Conservation (phyloP, 2,329 filamentous ascomycete genomes). For the Trichoderma sp. region DNA sequence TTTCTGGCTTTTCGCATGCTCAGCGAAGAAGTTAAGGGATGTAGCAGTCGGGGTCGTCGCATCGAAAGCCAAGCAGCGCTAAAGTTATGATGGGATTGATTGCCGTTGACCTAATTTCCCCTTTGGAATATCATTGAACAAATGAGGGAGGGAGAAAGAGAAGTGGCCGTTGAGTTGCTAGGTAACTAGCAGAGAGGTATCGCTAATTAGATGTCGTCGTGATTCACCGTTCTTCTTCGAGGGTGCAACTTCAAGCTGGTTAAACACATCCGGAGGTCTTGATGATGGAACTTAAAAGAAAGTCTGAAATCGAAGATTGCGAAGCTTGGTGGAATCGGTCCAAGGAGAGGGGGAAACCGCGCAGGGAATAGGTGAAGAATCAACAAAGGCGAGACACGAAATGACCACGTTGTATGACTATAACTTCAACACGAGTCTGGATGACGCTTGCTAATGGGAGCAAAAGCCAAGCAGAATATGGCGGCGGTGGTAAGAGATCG, state of each 20-base stretch:
- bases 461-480: neutral
- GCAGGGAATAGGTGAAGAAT: neutral
- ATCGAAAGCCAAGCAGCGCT: slow-evolving; percentile 6
- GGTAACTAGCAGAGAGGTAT: neutral
- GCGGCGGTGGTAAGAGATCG: neutral
- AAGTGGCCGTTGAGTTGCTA: neutral
- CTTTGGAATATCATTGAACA: neutral
- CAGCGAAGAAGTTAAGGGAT: neutral
- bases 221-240: neutral
- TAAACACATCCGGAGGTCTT: neutral
- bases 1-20: slow-evolving; percentile 16
- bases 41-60: slow-evolving; percentile 10
- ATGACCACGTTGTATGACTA: neutral
- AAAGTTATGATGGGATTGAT: neutral
- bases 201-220: neutral
- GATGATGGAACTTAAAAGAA: neutral
- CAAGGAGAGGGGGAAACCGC: neutral
- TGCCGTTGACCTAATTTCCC: neutral
- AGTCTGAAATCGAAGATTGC: neutral
- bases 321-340: neutral
- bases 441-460: neutral
- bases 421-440: neutral
- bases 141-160: neutral
- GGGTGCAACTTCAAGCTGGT: neutral
- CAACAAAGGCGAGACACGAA: neutral